Percentiles rank a stretch among this genome's conserved stretches.
These are phyloP conservation scores for Diversispora eburnea DNA, from an alignment of 192 early-diverging fungal genomes.

Conservation along the genomic window DNA sequence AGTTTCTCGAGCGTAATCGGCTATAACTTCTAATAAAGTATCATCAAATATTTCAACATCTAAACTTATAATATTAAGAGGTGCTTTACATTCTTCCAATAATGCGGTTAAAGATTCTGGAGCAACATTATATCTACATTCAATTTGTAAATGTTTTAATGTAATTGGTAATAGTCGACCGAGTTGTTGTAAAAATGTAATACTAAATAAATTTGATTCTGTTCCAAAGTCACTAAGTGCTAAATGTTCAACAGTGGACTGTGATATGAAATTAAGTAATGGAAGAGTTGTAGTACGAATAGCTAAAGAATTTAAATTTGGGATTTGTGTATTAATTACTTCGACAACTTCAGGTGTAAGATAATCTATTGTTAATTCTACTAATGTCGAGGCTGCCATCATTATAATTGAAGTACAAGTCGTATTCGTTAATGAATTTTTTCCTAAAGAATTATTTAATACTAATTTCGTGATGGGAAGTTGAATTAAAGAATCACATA, in stretches of 20 bases:
- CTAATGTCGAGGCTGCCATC: slow-evolving; percentile 7
- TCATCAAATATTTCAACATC: slow-evolving; percentile 21
- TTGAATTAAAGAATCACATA: background rate
- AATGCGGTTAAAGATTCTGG: background rate
- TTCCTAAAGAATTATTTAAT: background rate
- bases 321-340: slow-evolving; percentile 8
- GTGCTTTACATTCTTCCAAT: background rate
- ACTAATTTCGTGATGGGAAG: background rate
- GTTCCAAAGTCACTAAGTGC: slow-evolving; percentile 1
- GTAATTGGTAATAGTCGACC: slow-evolving; percentile 5
- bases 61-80: slow-evolving; percentile 1
- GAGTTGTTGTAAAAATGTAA: background rate
- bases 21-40: slow-evolving; percentile 13
- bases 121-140: slow-evolving; percentile 11
- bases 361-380: slow-evolving; percentile 11
- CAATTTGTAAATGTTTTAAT: slow-evolving; percentile 12
- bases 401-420: slow-evolving; percentile 6
- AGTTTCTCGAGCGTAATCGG: slow-evolving; percentile 8
- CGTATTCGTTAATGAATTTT: background rate
- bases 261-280: background rate
- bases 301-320: slow-evolving; percentile 5
- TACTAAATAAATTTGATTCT: background rate
- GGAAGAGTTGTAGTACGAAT: background rate
- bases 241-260: slow-evolving; percentile 3
- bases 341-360: background rate